Evolutionary conservation across 139 green algal species (phyloP).

Genomic region (Gonium pectorale): DNA sequence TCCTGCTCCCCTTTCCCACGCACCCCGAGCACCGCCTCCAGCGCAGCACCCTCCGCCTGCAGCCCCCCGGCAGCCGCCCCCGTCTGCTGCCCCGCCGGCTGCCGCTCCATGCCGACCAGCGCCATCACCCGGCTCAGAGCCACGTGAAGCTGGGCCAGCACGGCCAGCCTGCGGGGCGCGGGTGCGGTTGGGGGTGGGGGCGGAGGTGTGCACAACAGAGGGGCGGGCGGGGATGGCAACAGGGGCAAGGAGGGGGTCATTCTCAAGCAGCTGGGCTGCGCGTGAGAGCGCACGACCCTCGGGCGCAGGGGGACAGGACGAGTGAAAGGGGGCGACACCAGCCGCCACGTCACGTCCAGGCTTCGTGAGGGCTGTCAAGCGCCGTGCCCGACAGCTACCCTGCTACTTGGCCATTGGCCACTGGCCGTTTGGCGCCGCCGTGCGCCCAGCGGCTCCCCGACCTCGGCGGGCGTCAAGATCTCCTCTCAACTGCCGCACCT

Average conservation of each 20-base stretch:
- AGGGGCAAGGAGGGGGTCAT: not conserved
- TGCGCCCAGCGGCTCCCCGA: too few species aligned
- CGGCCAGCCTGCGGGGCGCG: conserved; percentile 28
- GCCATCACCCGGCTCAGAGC: conserved; percentile 39
- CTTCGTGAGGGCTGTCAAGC: too few species aligned
- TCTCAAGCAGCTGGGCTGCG: too few species aligned
- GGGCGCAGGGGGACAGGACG: too few species aligned
- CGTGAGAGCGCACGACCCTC: too few species aligned
- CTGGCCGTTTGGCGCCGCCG: too few species aligned
- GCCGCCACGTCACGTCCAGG: too few species aligned
- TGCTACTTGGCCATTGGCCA: too few species aligned
- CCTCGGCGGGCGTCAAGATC: too few species aligned
- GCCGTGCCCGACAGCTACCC: too few species aligned
- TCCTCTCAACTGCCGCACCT: too few species aligned
- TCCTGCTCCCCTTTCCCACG: not conserved
- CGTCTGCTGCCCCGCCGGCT: not conserved
- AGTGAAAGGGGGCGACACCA: too few species aligned
- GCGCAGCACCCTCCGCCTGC: not conserved
- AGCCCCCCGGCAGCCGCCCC: not conserved
- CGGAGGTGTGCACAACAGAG: not conserved
- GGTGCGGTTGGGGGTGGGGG: not conserved
- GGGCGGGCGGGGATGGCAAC: not conserved
- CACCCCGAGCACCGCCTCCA: conserved; percentile 35
- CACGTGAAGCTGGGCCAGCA: conserved; percentile 48
- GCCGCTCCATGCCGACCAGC: conserved; percentile 53